Evolutionary conservation across 2,329 filamentous ascomycete species (phyloP), one percentile per base, ranked within the genome.

Genomic region (Trichoderma sp.): DNA sequence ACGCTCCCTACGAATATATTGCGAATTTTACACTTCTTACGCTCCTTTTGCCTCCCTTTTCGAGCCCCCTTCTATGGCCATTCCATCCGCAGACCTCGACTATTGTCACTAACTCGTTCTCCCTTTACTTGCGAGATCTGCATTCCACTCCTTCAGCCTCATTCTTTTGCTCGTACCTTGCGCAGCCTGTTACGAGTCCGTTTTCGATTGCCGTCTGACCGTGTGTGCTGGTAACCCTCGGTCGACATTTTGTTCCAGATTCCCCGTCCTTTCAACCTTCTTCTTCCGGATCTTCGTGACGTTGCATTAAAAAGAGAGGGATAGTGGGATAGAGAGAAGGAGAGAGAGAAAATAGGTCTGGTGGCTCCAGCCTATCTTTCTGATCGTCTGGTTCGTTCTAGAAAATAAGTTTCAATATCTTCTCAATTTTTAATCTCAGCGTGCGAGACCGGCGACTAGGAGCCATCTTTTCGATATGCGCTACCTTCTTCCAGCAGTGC

Each of bases 401-500:
- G 63, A 56, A n/a, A 29, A 63, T 27, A 21, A 14, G 6, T 29
- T 67, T 71, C 33, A 45, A 33, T 33, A 3, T 29, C 35, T 63
- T 63, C 18, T 11, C 66, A 45, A 45, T n/a, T 50, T 63, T 21
- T 27, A 16, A 21, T 24, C 16, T 41, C 21, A 21, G 38, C 33
- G 38, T 35, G 35, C 38, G 16, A 18, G 27, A 16, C 16, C 27
- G 56, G 50, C 50, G n/a, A 62, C 53, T 24, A 33, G 16, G 27
- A 74, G 18, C n/a, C 53, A 38, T 27, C 24, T 33, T 18, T 33
- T 71, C 65, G 35, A 65, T 6, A 76, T 75, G 72, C 72, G 60
- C 79, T 82, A 78, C 71, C 77, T 81, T 62, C 78, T 81, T 77
- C 77, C 80, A 73, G 79, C 80, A 50, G 77, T 79, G 63, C 41